Base-by-base conservation (phyloP, 2,329 filamentous ascomycete genomes). In the Stemphylium vesicarium region DNA sequence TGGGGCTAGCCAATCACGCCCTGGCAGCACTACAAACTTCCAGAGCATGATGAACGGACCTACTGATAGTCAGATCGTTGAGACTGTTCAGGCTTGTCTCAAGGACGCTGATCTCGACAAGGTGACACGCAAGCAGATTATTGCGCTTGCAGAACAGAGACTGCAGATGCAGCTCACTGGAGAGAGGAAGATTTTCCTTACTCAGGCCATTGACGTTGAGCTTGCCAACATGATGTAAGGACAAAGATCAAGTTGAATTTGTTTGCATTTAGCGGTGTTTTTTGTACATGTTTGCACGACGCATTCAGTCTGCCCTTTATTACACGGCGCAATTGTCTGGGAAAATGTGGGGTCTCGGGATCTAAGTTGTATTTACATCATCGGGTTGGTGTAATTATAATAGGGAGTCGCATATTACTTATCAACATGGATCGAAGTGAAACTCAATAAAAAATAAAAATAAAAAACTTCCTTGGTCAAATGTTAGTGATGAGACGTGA, bases 91-190 rank as follows among this genome's bases (percentile, higher is more conserved):
- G 69, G 81, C 84, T 45, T 95, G 95, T 66, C 81, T 99, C 59
- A 79, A 83, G 13, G 94, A 97, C 69, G 92, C 97, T 0, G 94
- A 99, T 75, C 82, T 99, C 37, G 95, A 99, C 74, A 94, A 85
- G n/a, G 91, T 98, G 42, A 99, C 95, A 6, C 99, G 98, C 87
- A 99, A 99, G 81, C 94, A 98, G 79, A 79, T 86, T 73, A 80
- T 80, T 75, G 93, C 91, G 3, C 83, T 98, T 39, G 92, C 96
- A 11, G 95, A 99, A 79, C 92, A 97, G 80, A 86, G 93, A 68
- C 79, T 99, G 59, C 94, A 97, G 79, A 94, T 90, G 4, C 92
- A 96, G 74, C 82, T 98, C 53, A 82, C 85, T 0, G 93, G 92
- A 18, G 93, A 97, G 77, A 88, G 92, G 75, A 87, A 90, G 73